Conservation (phyloP, 23 red algal species). For the Agarophyton chilense region DNA sequence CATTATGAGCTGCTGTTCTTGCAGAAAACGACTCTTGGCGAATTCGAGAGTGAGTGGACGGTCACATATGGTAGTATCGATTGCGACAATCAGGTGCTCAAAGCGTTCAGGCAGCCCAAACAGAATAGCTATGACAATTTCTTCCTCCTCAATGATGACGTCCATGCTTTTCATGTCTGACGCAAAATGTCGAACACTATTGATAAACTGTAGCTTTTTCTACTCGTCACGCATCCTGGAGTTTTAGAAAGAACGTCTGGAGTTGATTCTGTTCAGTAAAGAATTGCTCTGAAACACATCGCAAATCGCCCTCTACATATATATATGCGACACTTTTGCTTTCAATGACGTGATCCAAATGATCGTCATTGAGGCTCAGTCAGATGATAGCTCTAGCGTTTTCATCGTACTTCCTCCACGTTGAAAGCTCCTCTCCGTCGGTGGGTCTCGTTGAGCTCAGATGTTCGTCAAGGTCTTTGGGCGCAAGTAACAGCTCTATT, state of each 20-base stretch:
- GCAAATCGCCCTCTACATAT: too few relatives aligned
- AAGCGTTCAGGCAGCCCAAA: neutral
- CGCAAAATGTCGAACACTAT: neutral
- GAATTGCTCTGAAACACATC: too few relatives aligned
- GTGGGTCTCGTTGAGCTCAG: neutral
- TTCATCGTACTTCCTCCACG: conserved; percentile 26
- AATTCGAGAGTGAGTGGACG: conserved; percentile 2
- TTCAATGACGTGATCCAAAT: conserved; percentile 19
- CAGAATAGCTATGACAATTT: conserved; percentile 14
- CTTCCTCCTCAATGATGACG: conserved; percentile 9
- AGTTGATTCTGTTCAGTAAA: neutral
- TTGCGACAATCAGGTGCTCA: conserved; percentile 36
- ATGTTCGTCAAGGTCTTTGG: conserved; percentile 32
- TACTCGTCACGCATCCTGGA: conserved; percentile 21
- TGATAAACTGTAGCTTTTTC: conserved; percentile 24
- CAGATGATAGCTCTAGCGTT: conserved; percentile 41
- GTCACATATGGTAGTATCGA: conserved; percentile 31
- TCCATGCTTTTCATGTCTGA: conserved; percentile 9
- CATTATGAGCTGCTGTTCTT: neutral
- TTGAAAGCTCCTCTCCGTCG: neutral
- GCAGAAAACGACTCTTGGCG: conserved; percentile 32
- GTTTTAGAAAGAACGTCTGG: conserved; percentile 32
- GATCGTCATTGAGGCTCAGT: conserved; percentile 7
- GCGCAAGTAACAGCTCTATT: conserved; percentile 17
- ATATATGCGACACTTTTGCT: neutral